These are phyloP conservation scores for Aspergillus haitiensis DNA, from an alignment of 495 filamentous ascomycete species.

Conservation along the genomic window DNA sequence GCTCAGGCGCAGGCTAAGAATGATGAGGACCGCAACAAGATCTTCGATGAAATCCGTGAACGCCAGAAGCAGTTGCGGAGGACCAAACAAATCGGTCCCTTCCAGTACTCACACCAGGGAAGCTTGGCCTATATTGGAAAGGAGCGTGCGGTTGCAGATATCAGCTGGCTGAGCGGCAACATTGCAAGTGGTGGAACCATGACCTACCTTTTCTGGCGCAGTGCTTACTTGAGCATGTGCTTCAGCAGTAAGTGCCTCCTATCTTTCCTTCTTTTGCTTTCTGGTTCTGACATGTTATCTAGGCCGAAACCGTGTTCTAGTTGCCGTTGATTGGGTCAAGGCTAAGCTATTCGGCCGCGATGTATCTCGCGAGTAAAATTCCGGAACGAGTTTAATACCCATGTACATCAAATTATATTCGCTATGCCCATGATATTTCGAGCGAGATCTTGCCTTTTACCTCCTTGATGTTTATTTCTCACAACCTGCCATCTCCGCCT, in stretches of 20 bases:
- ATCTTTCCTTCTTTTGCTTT: constrained; percentile 2
- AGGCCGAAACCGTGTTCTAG: constrained; percentile 90
- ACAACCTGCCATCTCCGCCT: constrained; percentile 15
- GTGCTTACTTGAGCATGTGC: constrained; percentile 98
- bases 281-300: constrained; percentile 23
- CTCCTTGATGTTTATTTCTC: constrained; percentile 18
- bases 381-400: neutral
- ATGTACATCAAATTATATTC: constrained; percentile 22
- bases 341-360: constrained; percentile 93
- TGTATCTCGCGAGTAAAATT: constrained; percentile 81
- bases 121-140: constrained; percentile 96
- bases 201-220: constrained; percentile 93
- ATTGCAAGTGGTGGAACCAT: constrained; percentile 79
- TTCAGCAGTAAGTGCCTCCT: constrained; percentile 79
- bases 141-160: constrained; percentile 96
- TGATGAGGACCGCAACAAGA: constrained; percentile 54
- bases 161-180: constrained; percentile 97
- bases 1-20: constrained; percentile 63
- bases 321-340: constrained; percentile 94
- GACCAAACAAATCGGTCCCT: constrained; percentile 91
- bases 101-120: constrained; percentile 97
- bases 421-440: constrained; percentile 26
- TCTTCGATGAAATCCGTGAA: constrained; percentile 73
- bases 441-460: constrained; percentile 15
- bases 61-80: constrained; percentile 82